Evolutionary conservation across 495 filamentous ascomycete species (phyloP), one percentile per base, ranked within the genome.

Genomic region (Annulohypoxylon nitens): DNA sequence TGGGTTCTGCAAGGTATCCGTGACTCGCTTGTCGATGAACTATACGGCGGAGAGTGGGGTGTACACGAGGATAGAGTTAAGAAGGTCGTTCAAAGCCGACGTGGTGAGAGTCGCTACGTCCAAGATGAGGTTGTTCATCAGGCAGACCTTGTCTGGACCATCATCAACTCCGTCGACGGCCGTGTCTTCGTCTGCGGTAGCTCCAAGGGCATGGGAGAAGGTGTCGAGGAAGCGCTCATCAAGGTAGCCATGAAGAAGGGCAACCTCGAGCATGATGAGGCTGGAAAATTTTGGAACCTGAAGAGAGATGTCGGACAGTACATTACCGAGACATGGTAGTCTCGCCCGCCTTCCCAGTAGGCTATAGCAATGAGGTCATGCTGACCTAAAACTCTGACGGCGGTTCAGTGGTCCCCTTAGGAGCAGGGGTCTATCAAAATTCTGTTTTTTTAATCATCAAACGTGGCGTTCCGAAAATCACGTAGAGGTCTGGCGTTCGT

Each of bases 1-100:
- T 99, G 96, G 96, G 95, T 99, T 55, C 88, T 99, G 47, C 96
- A 99, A 81, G 96, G 96, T n/a, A 88, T 98, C 33, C 92, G 96
- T 2, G 96, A 99, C 81, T 92, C 92, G 11, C 85, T 95, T 1
- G 87, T 98, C 26, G 96, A 99, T 74, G 96, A 99, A 83, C 86
- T 99, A 11, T 99, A 99, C 83, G 92, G 89, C 45, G 96, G 96
- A 67, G 96, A 99, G 78, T 97, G 97, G 90, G 96, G 96, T 67
- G 93, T 96, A 7, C 90, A 97, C 66, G 96, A 98, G 79, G 88
- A 90, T 45, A 90, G 97, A 81, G 93, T 99, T 66, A 97, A 97
- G 82, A 92, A 90, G 48, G 95, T 99, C 3, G 95, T 99, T 8
- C 91, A 98, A 79, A 94, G 91, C 73, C 90, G 96, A 36, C 84